Percentiles rank a stretch among this genome's conserved stretches.
Evolutionary conservation across 1,284 basidiomycete species (phyloP).

Genomic region (Gomphus bonarii): DNA sequence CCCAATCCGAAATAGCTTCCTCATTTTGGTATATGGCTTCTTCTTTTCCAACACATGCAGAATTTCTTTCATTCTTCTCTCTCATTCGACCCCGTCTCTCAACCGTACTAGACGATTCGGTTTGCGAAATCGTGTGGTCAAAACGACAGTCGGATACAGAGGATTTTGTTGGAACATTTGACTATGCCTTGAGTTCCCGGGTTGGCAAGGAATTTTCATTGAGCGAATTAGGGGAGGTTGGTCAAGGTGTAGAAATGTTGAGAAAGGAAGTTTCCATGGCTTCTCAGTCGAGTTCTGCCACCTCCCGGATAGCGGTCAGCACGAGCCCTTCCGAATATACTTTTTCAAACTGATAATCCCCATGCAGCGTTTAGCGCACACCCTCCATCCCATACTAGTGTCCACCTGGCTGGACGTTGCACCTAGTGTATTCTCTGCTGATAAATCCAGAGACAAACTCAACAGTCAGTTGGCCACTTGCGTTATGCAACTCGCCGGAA

Average conservation of each 20-base stretch:
- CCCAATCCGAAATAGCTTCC: neutral
- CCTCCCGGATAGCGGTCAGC: constrained; percentile 4
- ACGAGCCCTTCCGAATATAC: neutral
- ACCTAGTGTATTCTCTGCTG: constrained; percentile 54
- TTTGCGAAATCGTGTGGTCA: neutral
- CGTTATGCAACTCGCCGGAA: constrained; percentile 50
- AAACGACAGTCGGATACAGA: neutral
- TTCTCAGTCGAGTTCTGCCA: neutral
- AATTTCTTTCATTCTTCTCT: constrained; percentile 5
- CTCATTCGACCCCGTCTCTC: constrained; percentile 1
- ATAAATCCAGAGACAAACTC: constrained; percentile 39
- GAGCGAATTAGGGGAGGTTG: neutral
- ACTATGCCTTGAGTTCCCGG: neutral
- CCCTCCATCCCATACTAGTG: constrained; percentile 65
- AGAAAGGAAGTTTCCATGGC: neutral
- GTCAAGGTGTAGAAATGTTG: neutral
- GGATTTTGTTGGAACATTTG: neutral
- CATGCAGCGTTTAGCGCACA: constrained; percentile 32
- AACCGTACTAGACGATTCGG: neutral
- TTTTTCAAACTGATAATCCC: constrained; percentile 11
- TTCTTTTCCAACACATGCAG: constrained; percentile 11
- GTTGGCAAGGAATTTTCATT: neutral
- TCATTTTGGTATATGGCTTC: constrained; percentile 18
- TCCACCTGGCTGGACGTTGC: constrained; percentile 81
- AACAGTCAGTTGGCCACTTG: constrained; percentile 57